phyloP scores from a whole-genome alignment of 306 rosid genomes.

The Vicia faba region DNA sequence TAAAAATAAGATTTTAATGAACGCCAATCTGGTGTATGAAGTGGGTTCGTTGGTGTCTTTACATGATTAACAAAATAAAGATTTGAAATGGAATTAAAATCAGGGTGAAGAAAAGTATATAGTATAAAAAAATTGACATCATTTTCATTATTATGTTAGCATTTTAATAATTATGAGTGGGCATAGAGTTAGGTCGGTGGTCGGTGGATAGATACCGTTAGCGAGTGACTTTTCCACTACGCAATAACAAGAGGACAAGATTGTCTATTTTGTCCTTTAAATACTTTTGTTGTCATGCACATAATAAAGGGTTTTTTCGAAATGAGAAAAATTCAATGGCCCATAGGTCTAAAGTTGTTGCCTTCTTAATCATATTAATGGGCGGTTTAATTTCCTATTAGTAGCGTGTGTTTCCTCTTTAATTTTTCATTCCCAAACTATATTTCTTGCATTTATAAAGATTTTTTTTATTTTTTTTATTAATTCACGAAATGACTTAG shows the following conservation, averaged over 20 bases:
- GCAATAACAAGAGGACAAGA: slow-evolving; percentile 49
- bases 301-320: slow-evolving; percentile 24
- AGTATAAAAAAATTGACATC: slow-evolving; percentile 23
- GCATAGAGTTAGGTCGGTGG: slow-evolving; percentile 71
- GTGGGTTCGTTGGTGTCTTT: slow-evolving; percentile 46
- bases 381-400: slow-evolving; percentile 42
- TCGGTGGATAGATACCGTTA: slow-evolving; percentile 85
- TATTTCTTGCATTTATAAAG: too few relatives aligned
- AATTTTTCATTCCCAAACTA: slow-evolving; percentile 12
- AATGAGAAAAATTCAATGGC: neutral
- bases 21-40: slow-evolving; percentile 33
- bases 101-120: neutral
- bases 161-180: slow-evolving; percentile 45
- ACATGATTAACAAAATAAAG: slow-evolving; percentile 46
- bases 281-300: neutral
- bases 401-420: slow-evolving; percentile 11
- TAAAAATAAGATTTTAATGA: neutral
- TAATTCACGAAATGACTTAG: too few relatives aligned
- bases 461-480: too few relatives aligned
- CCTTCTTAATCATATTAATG: slow-evolving; percentile 39
- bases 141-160: slow-evolving; percentile 34
- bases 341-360: slow-evolving; percentile 35
- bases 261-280: slow-evolving; percentile 47
- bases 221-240: slow-evolving; percentile 76
- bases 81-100: slow-evolving; percentile 39